A percentile compares a stretch with the other conserved stretches of the same genome.
Evolutionary conservation across 179 eudicot genomes (phyloP).

Genomic region (Beta lomatogona): DNA sequence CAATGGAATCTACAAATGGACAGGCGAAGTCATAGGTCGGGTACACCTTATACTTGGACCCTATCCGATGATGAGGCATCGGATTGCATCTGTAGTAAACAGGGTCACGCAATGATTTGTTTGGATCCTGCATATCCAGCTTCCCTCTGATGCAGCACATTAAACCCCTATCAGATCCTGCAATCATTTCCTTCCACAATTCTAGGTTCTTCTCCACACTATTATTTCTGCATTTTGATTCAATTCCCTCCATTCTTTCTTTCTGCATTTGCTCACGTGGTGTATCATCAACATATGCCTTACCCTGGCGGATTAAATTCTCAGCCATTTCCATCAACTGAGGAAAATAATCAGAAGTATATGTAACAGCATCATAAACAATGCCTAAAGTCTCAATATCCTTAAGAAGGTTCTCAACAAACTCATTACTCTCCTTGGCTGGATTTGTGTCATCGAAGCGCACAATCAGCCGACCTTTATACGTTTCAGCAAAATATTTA

Average conservation of each 20-base stretch:
- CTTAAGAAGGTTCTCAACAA: constrained; percentile 80
- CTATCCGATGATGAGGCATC: constrained; percentile 87
- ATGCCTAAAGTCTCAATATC: constrained; percentile 93
- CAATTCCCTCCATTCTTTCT: constrained; percentile 94
- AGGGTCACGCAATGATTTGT: constrained; percentile 90
- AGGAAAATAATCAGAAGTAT: constrained; percentile 92
- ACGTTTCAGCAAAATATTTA: constrained; percentile 86
- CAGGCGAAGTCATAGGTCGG: constrained; percentile 99
- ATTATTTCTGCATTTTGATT: constrained; percentile 69
- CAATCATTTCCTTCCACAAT: constrained; percentile 95
- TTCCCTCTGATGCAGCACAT: constrained; percentile 93
- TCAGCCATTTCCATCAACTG: constrained; percentile 93
- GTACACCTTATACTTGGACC: constrained; percentile 83
- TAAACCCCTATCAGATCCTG: constrained; percentile 82
- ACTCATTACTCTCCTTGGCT: constrained; percentile 91
- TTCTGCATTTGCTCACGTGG: constrained; percentile 95
- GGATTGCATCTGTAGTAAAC: constrained; percentile 96
- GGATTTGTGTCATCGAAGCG: constrained; percentile 99
- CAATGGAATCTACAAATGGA: constrained; percentile 91
- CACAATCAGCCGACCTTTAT: constrained; percentile 75
- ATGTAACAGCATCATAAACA: constrained; percentile 64
- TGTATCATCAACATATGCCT: constrained; percentile 98
- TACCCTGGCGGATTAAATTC: constrained; percentile 66
- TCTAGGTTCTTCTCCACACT: constrained; percentile 63
- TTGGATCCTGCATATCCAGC: constrained; percentile 95